These are phyloP conservation scores for Leccinum aurantiacum DNA, from an alignment of 768 basidiomycete species.

Conservation along the genomic window DNA sequence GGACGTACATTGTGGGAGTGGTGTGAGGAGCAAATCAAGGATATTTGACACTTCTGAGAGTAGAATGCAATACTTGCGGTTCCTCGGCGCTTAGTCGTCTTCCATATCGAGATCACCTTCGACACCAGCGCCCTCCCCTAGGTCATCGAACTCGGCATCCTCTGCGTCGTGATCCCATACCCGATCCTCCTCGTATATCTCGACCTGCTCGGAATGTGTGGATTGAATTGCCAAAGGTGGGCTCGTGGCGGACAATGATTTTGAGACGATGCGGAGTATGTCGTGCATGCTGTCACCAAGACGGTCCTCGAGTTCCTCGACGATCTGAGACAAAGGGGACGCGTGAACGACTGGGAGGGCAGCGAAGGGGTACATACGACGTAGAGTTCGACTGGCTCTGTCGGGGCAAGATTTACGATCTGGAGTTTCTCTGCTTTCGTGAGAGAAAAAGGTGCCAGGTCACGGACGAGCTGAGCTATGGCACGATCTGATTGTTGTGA, in stretches of 20 bases:
- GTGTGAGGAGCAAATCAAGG: conserved; percentile 36
- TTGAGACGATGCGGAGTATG: conserved; percentile 58
- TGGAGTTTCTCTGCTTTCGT: conserved; percentile 94
- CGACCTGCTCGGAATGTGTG: background rate
- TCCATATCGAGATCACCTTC: conserved; percentile 72
- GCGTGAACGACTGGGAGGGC: background rate
- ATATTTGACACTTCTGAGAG: conserved; percentile 6
- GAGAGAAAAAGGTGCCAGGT: conserved; percentile 65
- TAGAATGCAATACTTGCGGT: background rate
- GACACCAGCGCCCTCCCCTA: conserved; percentile 62
- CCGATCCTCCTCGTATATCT: conserved; percentile 24
- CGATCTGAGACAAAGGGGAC: conserved; percentile 54
- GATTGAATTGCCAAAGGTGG: background rate
- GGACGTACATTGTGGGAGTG: conserved; percentile 35
- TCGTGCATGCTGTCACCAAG: conserved; percentile 69
- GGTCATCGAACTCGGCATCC: conserved; percentile 62
- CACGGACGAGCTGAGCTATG: conserved; percentile 64
- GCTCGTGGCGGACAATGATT: conserved; percentile 33
- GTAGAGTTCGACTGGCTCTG: conserved; percentile 81
- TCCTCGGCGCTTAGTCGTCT: conserved; percentile 41
- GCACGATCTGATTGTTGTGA: conserved; percentile 60
- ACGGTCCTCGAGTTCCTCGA: conserved; percentile 89
- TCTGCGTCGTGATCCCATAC: conserved; percentile 41
- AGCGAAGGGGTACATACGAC: conserved; percentile 55
- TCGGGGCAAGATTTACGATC: conserved; percentile 87